A percentile compares a stretch with the other conserved stretches of the same genome.
phyloP scores from a whole-genome alignment of 2,329 filamentous ascomycete species.

The Pseudogymnoascus verrucosus region DNA sequence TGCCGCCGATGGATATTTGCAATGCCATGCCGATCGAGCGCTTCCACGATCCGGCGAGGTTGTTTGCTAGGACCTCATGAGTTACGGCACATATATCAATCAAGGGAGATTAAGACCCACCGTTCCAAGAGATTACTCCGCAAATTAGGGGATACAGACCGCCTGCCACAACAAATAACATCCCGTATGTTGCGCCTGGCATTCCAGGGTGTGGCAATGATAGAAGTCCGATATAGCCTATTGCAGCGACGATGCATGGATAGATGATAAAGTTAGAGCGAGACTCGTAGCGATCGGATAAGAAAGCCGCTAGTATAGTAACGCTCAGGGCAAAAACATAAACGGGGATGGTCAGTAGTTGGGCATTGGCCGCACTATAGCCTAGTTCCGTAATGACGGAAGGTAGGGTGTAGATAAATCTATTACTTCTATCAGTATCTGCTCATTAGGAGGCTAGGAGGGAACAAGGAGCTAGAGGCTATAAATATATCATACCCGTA shows the following conservation, averaged over 20 bases:
- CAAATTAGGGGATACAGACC: constrained; percentile 80
- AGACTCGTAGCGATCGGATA: constrained; percentile 15
- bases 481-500: constrained; percentile 8
- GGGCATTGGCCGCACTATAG: constrained; percentile 14
- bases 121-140: constrained; percentile 72
- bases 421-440: background rate
- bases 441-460: background rate
- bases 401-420: constrained; percentile 19
- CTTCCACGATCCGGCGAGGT: constrained; percentile 24
- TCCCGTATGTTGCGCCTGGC: constrained; percentile 67
- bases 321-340: constrained; percentile 14
- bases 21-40: constrained; percentile 25
- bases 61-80: constrained; percentile 20
- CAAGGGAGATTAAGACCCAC: background rate
- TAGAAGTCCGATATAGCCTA: constrained; percentile 17
- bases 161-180: constrained; percentile 70
- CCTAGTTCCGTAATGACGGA: constrained; percentile 20
- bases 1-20: constrained; percentile 26
- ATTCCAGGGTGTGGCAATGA: constrained; percentile 31
- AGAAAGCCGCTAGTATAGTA: constrained; percentile 11
- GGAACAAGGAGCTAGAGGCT: background rate
- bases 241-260: constrained; percentile 12
- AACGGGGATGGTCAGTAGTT: constrained; percentile 19
- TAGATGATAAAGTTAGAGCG: constrained; percentile 18
- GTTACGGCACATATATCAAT: background rate